Conservation (phyloP, 2,329 filamentous ascomycete species). For the Pyricularia sp. region DNA sequence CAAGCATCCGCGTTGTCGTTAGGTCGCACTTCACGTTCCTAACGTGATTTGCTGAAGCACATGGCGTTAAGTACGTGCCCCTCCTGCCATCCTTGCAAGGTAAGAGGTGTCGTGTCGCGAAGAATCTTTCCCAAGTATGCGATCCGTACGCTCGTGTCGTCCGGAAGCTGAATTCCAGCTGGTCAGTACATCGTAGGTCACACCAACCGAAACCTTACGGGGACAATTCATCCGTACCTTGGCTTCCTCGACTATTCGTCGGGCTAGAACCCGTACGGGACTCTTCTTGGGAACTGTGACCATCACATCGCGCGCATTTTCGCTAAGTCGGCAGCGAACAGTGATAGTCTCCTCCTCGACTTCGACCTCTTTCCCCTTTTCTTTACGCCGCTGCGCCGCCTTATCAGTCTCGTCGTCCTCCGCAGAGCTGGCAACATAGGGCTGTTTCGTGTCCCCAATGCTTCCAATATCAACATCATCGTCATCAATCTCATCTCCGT, state of each 20-base stretch:
- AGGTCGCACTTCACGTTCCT: not conserved
- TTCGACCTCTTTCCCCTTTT: constrained; percentile 42
- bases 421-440: not conserved
- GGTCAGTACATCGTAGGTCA: not conserved
- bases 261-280: constrained; percentile 52
- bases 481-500: constrained; percentile 12
- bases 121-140: constrained; percentile 77
- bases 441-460: not conserved
- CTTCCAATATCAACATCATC: constrained; percentile 7
- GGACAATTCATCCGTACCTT: constrained; percentile 36
- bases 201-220: not conserved
- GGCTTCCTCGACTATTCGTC: constrained; percentile 53
- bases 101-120: constrained; percentile 55
- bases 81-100: constrained; percentile 64
- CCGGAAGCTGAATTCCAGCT: constrained; percentile 37
- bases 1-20: not conserved
- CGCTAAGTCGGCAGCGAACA: constrained; percentile 56
- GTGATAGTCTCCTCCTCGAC: constrained; percentile 38
- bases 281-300: constrained; percentile 50
- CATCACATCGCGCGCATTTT: constrained; percentile 54
- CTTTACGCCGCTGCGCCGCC: constrained; percentile 25
- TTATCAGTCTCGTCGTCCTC: constrained; percentile 8
- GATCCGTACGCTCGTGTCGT: constrained; percentile 54
- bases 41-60: constrained; percentile 34
- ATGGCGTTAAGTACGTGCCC: constrained; percentile 72